A percentile compares a stretch with the other conserved stretches of the same genome.
Evolutionary conservation across 148 eudicot genomes (phyloP).

Genomic region (Camellia japonica): DNA sequence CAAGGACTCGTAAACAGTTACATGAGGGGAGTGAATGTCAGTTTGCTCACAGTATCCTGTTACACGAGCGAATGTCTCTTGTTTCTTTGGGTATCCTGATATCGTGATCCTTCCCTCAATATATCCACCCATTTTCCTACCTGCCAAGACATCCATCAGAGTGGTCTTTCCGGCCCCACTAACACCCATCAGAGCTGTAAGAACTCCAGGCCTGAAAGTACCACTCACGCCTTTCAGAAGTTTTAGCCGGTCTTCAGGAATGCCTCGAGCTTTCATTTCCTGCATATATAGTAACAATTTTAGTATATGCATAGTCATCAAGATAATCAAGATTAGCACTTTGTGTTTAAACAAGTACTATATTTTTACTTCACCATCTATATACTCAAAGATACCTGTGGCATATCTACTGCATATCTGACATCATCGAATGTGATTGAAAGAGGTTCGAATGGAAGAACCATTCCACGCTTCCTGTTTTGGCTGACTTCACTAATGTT

Average conservation of each 20-base stretch:
- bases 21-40: conserved; percentile 59
- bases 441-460: conserved; percentile 43
- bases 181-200: conserved; percentile 66
- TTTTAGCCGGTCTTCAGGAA: conserved; percentile 33
- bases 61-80: conserved; percentile 61
- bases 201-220: conserved; percentile 62
- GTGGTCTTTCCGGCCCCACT: conserved; percentile 68
- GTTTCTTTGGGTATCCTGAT: conserved; percentile 61
- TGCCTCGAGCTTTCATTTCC: conserved; percentile 50
- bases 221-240: conserved; percentile 57
- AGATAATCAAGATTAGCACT: neutral
- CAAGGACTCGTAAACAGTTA: conserved; percentile 51
- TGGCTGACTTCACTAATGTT: conserved; percentile 15
- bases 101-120: conserved; percentile 47
- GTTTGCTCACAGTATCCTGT: conserved; percentile 61
- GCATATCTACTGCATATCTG: conserved; percentile 47
- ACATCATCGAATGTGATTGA: conserved; percentile 38
- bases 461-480: conserved; percentile 39
- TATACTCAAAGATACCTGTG: conserved; percentile 25
- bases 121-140: conserved; percentile 60
- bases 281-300: conserved; percentile 1
- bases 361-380: neutral
- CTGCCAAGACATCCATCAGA: conserved; percentile 60
- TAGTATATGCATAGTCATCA: neutral
- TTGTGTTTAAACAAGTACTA: neutral